Evolutionary conservation across 2,329 filamentous ascomycete genomes (phyloP).

Genomic region (Parastagonospora avenae): DNA sequence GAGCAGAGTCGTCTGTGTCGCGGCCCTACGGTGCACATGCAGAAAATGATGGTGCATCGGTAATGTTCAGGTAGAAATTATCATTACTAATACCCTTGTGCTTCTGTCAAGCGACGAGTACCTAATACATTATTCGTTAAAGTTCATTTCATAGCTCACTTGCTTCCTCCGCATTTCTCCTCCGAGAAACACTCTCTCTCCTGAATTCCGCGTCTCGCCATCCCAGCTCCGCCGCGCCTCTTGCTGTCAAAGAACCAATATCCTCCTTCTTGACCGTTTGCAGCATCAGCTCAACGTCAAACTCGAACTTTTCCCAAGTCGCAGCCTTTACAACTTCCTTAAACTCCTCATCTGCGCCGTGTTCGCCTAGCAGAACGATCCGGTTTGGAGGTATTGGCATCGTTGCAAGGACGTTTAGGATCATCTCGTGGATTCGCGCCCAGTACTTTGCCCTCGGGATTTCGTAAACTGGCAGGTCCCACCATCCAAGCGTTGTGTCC

Average conservation of each 20-base stretch:
- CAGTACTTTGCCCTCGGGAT: slow-evolving; percentile 28
- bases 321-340: slow-evolving; percentile 22
- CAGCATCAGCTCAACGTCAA: slow-evolving; percentile 22
- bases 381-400: slow-evolving; percentile 19
- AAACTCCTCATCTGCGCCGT: slow-evolving; percentile 28
- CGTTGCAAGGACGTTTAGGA: slow-evolving; percentile 15
- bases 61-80: slow-evolving; percentile 1
- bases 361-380: slow-evolving; percentile 29
- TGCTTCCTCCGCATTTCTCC: not conserved
- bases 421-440: slow-evolving; percentile 26
- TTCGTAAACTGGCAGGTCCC: slow-evolving; percentile 28
- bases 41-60: no score
- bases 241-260: slow-evolving; percentile 20
- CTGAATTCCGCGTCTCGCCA: slow-evolving; percentile 7
- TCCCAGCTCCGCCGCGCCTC: slow-evolving; percentile 31
- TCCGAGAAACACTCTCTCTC: not conserved
- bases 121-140: not conserved
- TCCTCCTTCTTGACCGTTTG: slow-evolving; percentile 11
- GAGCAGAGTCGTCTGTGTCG: no score
- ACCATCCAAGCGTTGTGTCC: slow-evolving; percentile 31
- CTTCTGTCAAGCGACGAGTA: not conserved
- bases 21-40: no score
- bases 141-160: not conserved
- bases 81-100: slow-evolving; percentile 1
- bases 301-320: slow-evolving; percentile 25